Evolutionary conservation across 2,329 filamentous ascomycete species (phyloP).

Genomic region (Fusarium sp.): DNA sequence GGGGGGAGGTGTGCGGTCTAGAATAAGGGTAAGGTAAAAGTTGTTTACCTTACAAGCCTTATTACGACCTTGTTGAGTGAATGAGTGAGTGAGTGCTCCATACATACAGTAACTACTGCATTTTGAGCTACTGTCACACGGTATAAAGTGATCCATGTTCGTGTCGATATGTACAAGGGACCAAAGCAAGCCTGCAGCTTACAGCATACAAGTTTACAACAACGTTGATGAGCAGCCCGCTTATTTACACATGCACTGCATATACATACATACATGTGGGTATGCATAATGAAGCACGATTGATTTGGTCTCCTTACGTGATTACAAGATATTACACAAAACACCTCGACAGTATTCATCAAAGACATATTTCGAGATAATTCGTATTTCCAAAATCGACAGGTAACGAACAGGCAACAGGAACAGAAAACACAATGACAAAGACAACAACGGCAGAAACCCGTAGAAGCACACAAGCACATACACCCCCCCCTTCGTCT

Average conservation of each 20-base stretch:
- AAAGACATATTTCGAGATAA: conserved; percentile 7
- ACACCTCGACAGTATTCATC: background rate
- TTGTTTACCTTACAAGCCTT: conserved; percentile 35
- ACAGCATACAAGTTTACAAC: conserved; percentile 1
- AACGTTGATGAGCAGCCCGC: conserved; percentile 22
- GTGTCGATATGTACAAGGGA: conserved; percentile 15
- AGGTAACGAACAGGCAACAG: background rate
- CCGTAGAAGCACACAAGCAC: conserved; percentile 39
- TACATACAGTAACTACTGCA: background rate
- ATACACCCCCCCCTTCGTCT: conserved; percentile 16
- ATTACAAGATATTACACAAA: no score
- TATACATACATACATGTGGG: conserved; percentile 8
- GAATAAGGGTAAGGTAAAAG: conserved; percentile 9
- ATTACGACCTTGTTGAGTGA: conserved; percentile 1
- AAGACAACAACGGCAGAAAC: conserved; percentile 26
- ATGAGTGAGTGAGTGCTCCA: no score
- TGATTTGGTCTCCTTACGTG: background rate
- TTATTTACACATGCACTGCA: conserved; percentile 29
- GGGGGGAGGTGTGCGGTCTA: conserved; percentile 19
- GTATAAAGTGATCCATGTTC: conserved; percentile 18
- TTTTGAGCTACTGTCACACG: conserved; percentile 36
- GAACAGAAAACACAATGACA: conserved; percentile 27
- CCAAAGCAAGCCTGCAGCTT: conserved; percentile 22
- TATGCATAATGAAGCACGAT: background rate
- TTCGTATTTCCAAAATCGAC: conserved; percentile 4